phyloP scores from a whole-genome alignment of 176 grass and related monocot genomes.

The Musa acuminata region DNA sequence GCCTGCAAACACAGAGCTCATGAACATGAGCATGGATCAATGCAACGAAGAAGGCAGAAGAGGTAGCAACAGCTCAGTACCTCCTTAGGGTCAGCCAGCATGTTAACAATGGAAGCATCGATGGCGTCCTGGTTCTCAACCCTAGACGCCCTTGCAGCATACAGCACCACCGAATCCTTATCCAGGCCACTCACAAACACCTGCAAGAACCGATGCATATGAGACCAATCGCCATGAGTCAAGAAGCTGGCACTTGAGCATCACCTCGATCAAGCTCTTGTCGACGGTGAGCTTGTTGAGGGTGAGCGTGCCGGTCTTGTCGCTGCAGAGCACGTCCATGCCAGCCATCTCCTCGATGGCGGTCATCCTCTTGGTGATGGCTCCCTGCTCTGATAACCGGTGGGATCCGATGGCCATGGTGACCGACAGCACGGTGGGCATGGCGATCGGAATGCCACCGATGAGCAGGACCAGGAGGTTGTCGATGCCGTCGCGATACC shows the following conservation, averaged over 20 bases:
- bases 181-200: conserved; percentile 60
- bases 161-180: conserved; percentile 70
- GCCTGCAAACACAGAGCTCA: conserved; percentile 14
- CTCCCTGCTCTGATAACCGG: conserved; percentile 65
- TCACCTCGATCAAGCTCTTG: conserved; percentile 63
- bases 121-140: conserved; percentile 96
- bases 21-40: neutral
- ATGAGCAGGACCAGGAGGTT: conserved; percentile 89
- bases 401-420: conserved; percentile 96
- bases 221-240: neutral
- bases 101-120: conserved; percentile 77
- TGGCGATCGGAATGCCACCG: conserved; percentile 82
- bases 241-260: neutral
- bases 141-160: conserved; percentile 59
- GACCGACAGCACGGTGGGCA: conserved; percentile 89
- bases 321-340: conserved; percentile 92
- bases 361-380: conserved; percentile 94
- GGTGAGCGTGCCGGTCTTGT: conserved; percentile 84
- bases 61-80: neutral
- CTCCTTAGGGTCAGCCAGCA: conserved; percentile 77
- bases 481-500: conserved; percentile 69
- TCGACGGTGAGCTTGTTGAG: conserved; percentile 94
- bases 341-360: conserved; percentile 98
- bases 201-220: neutral
- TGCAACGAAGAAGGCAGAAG: no score